A percentile compares a stretch with the other conserved stretches of the same genome.
These are phyloP conservation scores for Niveomyces coronatus DNA, from an alignment of 2,329 filamentous ascomycete genomes.

Conservation along the genomic window DNA sequence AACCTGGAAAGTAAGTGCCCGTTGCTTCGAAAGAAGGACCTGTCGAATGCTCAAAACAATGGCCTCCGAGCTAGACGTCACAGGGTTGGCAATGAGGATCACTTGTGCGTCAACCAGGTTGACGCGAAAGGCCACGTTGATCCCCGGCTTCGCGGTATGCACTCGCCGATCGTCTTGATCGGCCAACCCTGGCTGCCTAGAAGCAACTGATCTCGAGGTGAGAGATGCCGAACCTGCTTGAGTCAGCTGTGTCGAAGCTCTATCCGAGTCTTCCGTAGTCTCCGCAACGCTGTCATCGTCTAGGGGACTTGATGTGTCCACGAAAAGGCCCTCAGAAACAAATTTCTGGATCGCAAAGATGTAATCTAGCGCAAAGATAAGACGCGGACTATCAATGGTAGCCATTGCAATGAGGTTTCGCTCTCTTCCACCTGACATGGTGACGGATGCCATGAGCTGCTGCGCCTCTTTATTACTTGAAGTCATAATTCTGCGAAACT, in stretches of 20 bases:
- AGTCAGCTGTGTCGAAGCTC: slow-evolving; percentile 44
- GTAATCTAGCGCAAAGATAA: slow-evolving; percentile 95
- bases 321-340: slow-evolving; percentile 56
- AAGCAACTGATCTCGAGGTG: slow-evolving; percentile 15
- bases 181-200: slow-evolving; percentile 11
- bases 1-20: slow-evolving; percentile 86
- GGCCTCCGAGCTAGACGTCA: slow-evolving; percentile 82
- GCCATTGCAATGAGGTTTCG: slow-evolving; percentile 80
- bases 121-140: slow-evolving; percentile 77
- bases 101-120: slow-evolving; percentile 95
- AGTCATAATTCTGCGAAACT: slow-evolving; percentile 97
- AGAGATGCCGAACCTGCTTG: slow-evolving; percentile 28
- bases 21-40: slow-evolving; percentile 83
- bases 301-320: slow-evolving; percentile 44
- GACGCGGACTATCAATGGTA: slow-evolving; percentile 84
- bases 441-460: slow-evolving; percentile 96
- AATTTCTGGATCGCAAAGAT: slow-evolving; percentile 83
- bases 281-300: slow-evolving; percentile 46
- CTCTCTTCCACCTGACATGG: slow-evolving; percentile 77
- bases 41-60: slow-evolving; percentile 94
- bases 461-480: slow-evolving; percentile 90
- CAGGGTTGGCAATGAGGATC: slow-evolving; percentile 89
- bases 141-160: slow-evolving; percentile 26
- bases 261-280: slow-evolving; percentile 47
- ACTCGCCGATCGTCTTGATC: neutral